Evolutionary conservation across 768 basidiomycete genomes (phyloP), one percentile per base, ranked within the genome.

Genomic region (Mycena vulgaris): DNA sequence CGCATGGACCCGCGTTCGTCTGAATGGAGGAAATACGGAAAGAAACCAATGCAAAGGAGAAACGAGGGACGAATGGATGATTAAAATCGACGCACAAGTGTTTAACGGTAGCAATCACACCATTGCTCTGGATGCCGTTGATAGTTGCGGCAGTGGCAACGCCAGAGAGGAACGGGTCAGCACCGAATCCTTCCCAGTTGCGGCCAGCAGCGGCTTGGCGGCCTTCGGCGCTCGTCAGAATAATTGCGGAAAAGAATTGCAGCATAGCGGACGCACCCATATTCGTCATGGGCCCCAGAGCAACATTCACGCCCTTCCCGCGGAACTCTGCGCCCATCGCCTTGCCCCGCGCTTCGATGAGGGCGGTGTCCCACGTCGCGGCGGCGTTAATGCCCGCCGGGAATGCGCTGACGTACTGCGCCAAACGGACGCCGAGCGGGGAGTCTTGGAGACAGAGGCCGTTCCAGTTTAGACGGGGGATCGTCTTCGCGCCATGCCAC

Each of bases 301-400:
- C 45, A 25, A 61, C 48, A 25, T 59, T 67, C 4, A 67, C 57
- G 39, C 92, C 92, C 76, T 91, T 90, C n/a, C 84, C 86, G 62
- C 81, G 81, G 81, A 88, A 88, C 78, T 93, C 92, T 63, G 82
- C 55, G 10, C 90, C 92, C 83, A 93, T 87, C 2, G 88, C 88
- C 9, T 80, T 69, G 3, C 62, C 9, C 27, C 23, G 17, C 48
- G 62, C 17, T 14, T 52, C 28, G 9, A 52, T 52, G 13, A 52
- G 19, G 19, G 10, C 51, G 5, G 19, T 5, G 13, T 52, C 47
- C 25, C 85, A 67, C 61, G 83, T 84, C 10, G 80, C 82, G 30
- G 66, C 62, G 25, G 63, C 66, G 35, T 72, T 72, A 33, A 52
- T 66, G 23, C 19, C 57, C 5, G 57, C 51, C 10, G 58, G 49